Evolutionary conservation across 1,284 basidiomycete genomes (phyloP), one percentile per base, ranked within the genome.

Genomic region (Ceratobasidium sp.): DNA sequence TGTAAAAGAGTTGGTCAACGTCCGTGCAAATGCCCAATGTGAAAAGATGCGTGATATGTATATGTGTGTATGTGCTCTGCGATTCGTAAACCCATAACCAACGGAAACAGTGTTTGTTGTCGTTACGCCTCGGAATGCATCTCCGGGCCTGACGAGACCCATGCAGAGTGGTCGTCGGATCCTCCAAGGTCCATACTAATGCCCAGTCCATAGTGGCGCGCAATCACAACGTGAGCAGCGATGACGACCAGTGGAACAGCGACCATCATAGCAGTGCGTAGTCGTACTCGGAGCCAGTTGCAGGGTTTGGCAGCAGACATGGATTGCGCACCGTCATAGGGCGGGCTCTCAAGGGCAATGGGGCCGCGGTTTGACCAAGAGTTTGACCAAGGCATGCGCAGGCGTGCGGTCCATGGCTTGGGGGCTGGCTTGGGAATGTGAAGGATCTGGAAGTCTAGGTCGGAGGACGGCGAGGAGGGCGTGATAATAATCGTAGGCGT

Each of bases 401-500:
- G 66, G 56, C 75, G 75, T 7, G 65, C 57, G 10, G 54, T 15
- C 75, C 75, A 77, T 50, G 75, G 65, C 48, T 69, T 77, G 26
- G 65, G 54, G 20, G 64, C 17, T 3, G 65, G 75, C 12, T 65
- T 15, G 0, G 75, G 65, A 15, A 77, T 48, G 46, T 77, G 75
- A 33, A 77, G 65, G 44, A 77, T 68, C 20, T 77, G 65, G 57
- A 77, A 77, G 75, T 77, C 75, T n/a, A 77, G 75, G 26, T 77
- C 75, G 20, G 75, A 77, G 38, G 75, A 77, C 40, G 75, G 75
- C 5, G 75, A 77, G 17, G 75, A 77, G 42, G 75, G 75, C 26
- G 75, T 77, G 33, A 77, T 77, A 48, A 77, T 77, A 42, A 77
- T 77, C 66, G 75, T 77, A 23, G 75, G 75, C 44, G 75, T 69